phyloP scores from a whole-genome alignment of 352 stramenopile species.

The Aphanomyces invadans region DNA sequence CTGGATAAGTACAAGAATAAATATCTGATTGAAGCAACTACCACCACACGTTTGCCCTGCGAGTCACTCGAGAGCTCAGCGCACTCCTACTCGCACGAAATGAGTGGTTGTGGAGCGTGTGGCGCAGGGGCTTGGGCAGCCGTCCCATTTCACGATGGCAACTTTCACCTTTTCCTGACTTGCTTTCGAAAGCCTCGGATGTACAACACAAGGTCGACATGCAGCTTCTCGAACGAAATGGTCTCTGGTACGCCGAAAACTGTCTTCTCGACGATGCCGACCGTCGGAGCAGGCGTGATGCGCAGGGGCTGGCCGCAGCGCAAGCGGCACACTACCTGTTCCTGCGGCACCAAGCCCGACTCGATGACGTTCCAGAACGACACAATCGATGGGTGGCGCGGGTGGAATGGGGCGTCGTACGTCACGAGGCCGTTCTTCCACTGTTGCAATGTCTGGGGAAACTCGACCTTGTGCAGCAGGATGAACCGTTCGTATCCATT shows the following conservation, averaged over 20 bases:
- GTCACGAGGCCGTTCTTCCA: neutral
- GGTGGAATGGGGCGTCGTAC: neutral
- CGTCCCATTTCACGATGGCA: neutral
- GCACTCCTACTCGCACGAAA: no score
- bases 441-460: neutral
- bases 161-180: neutral
- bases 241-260: neutral
- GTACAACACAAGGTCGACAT: conserved; percentile 8
- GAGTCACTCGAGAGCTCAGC: no score
- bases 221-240: neutral
- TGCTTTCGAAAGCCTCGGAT: conserved; percentile 9
- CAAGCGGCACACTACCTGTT: neutral
- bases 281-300: neutral
- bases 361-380: neutral
- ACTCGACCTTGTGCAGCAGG: neutral
- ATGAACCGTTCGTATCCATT: conserved; percentile 3
- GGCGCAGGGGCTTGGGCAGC: no score
- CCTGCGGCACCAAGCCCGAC: neutral
- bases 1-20: no score
- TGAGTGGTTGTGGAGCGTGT: no score
- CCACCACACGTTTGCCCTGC: no score
- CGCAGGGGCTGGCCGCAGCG: neutral
- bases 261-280: neutral
- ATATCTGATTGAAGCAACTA: no score
- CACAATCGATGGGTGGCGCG: neutral